phyloP scores from a whole-genome alignment of 306 rosid genomes.

The Medicago lupulina region DNA sequence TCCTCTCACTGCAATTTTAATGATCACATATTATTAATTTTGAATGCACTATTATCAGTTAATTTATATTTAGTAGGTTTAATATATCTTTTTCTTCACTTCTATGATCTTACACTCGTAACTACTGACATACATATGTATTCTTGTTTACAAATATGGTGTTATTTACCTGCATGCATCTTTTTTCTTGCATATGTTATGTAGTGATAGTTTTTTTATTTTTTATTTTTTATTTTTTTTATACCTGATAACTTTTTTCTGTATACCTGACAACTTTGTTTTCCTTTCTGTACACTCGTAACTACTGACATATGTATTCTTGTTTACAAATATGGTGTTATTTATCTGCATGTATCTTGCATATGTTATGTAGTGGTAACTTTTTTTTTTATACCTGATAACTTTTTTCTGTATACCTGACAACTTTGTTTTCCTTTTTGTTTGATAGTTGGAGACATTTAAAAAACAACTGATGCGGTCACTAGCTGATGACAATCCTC shows the following conservation, averaged over 20 bases:
- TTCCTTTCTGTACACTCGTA: constrained; percentile 29
- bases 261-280: constrained; percentile 2
- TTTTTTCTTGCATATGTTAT: constrained; percentile 15
- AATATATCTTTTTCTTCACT: not conserved
- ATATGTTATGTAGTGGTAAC: constrained; percentile 15
- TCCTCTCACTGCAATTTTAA: not conserved
- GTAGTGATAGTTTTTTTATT: constrained; percentile 11
- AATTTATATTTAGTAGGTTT: not conserved
- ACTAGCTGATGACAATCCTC: constrained; percentile 72
- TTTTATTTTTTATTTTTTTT: no score
- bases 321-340: not conserved
- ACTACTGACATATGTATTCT: not conserved
- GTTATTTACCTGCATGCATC: constrained; percentile 13
- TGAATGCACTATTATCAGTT: not conserved
- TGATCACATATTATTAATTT: not conserved
- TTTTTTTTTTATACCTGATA: constrained; percentile 13
- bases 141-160: not conserved
- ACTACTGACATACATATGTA: not conserved
- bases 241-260: constrained; percentile 17
- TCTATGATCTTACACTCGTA: constrained; percentile 8
- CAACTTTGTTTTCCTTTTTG: not conserved
- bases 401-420: constrained; percentile 18
- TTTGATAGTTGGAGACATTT: constrained; percentile 86
- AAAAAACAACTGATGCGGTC: constrained; percentile 94
- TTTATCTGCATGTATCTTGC: constrained; percentile 18